phyloP scores from a whole-genome alignment of 2,329 filamentous ascomycete species.

The Ilyonectria mors-panacis region DNA sequence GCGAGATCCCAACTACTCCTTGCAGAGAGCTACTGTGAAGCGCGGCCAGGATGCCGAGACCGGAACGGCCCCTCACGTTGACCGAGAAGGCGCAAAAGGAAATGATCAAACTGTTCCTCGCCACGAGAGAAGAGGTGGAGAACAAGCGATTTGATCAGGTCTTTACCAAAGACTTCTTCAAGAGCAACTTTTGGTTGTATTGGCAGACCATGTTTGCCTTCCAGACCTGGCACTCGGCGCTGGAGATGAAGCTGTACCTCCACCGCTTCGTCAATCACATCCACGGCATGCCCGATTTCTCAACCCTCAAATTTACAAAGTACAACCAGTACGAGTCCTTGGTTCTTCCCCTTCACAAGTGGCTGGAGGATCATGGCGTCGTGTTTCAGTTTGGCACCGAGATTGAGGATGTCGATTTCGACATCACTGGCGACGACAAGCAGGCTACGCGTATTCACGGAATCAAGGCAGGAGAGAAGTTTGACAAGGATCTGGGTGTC shows the following conservation, averaged over 20 bases:
- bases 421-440: conserved; percentile 18
- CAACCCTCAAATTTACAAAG: conserved; percentile 32
- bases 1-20: conserved; percentile 38
- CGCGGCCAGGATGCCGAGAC: conserved; percentile 48
- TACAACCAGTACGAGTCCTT: conserved; percentile 37
- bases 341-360: conserved; percentile 30
- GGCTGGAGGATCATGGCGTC: conserved; percentile 33
- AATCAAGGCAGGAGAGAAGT: conserved; percentile 16
- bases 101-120: conserved; percentile 36
- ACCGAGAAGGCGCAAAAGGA: conserved; percentile 45
- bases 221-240: conserved; percentile 34
- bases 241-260: conserved; percentile 36
- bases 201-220: conserved; percentile 40
- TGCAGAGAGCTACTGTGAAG: conserved; percentile 49
- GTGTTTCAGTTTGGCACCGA: conserved; percentile 31
- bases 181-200: conserved; percentile 36
- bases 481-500: conserved; percentile 19
- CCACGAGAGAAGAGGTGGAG: conserved; percentile 29
- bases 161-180: conserved; percentile 29
- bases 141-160: conserved; percentile 30
- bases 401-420: conserved; percentile 32
- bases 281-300: conserved; percentile 34
- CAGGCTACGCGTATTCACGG: conserved; percentile 30
- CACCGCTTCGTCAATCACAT: conserved; percentile 35
- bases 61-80: conserved; percentile 44